These are phyloP conservation scores for Mycena maculata DNA, from an alignment of 768 basidiomycete species.

Conservation along the genomic window DNA sequence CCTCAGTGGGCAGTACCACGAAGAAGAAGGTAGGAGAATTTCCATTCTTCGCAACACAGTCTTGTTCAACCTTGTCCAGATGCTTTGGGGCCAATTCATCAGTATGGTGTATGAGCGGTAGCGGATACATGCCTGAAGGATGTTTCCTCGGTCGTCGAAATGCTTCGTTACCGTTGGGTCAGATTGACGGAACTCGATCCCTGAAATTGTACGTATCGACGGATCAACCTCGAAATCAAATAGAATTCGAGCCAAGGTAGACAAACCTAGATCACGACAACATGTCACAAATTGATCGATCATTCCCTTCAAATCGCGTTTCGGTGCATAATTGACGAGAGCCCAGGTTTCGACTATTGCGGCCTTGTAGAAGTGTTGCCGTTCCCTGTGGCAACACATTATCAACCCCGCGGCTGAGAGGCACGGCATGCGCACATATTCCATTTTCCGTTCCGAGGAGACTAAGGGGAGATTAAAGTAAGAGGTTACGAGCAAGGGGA, in stretches of 20 bases:
- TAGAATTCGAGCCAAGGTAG: not conserved
- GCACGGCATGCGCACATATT: conserved; percentile 79
- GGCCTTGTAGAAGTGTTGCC: conserved; percentile 73
- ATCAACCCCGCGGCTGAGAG: too few relatives aligned
- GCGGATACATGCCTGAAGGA: not conserved
- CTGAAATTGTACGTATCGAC: not conserved
- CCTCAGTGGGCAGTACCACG: conserved; percentile 76
- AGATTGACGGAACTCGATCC: not conserved
- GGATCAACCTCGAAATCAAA: not conserved
- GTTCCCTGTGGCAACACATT: conserved; percentile 65
- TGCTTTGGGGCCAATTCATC: not conserved
- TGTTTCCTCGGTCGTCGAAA: not conserved
- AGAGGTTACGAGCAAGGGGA: too few relatives aligned
- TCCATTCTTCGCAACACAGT: conserved; percentile 48
- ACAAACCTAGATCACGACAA: conserved; percentile 65
- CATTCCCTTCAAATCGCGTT: conserved; percentile 65
- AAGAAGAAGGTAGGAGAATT: conserved; percentile 71
- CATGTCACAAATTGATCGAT: conserved; percentile 59
- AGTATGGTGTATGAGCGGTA: not conserved
- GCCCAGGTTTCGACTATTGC: conserved; percentile 66
- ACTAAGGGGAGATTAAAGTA: conserved; percentile 46
- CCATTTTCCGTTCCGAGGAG: conserved; percentile 76
- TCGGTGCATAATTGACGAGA: conserved; percentile 71
- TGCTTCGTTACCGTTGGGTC: not conserved
- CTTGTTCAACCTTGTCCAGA: conserved; percentile 66